Percentiles rank a stretch among this genome's conserved stretches.
These are phyloP conservation scores for Aspergillus latus DNA, from an alignment of 2,329 filamentous ascomycete genomes.

Conservation along the genomic window DNA sequence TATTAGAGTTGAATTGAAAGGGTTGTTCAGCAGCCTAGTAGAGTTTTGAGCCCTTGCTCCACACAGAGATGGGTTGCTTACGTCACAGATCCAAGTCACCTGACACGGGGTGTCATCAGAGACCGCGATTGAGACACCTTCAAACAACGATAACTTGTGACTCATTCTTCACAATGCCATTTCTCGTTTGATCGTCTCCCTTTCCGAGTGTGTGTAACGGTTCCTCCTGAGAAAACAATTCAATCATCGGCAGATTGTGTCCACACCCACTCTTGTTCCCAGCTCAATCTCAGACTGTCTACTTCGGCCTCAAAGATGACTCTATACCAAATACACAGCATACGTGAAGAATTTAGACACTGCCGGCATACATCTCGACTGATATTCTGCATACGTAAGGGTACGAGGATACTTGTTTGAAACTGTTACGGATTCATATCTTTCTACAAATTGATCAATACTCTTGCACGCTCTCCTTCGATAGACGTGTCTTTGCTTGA, in stretches of 20 bases:
- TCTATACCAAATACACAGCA: conserved; percentile 15
- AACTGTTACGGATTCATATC: not conserved
- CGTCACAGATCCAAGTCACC: not conserved
- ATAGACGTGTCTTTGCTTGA: not conserved
- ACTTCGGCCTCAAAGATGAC: conserved; percentile 21
- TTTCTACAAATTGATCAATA: not conserved
- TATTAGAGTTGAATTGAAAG: not conserved
- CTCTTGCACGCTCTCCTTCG: not conserved
- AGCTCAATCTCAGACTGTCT: not conserved
- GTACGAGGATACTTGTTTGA: conserved; percentile 10
- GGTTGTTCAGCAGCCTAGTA: not conserved
- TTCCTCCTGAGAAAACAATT: not conserved
- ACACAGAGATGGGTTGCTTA: not conserved
- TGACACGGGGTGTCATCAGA: conserved; percentile 1
- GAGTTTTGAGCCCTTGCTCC: not conserved
- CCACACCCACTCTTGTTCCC: not conserved
- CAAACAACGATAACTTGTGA: conserved; percentile 4
- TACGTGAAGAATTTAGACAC: conserved; percentile 12
- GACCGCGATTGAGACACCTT: not conserved
- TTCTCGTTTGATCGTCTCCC: conserved; percentile 3
- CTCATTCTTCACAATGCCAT: conserved; percentile 16
- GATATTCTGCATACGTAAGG: conserved; percentile 8
- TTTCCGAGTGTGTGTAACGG: not conserved
- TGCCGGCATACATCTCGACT: conserved; percentile 10
- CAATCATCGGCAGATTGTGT: not conserved